Base-by-base conservation (phyloP, 257 asterid genomes). In the Agastache rugosa region DNA sequence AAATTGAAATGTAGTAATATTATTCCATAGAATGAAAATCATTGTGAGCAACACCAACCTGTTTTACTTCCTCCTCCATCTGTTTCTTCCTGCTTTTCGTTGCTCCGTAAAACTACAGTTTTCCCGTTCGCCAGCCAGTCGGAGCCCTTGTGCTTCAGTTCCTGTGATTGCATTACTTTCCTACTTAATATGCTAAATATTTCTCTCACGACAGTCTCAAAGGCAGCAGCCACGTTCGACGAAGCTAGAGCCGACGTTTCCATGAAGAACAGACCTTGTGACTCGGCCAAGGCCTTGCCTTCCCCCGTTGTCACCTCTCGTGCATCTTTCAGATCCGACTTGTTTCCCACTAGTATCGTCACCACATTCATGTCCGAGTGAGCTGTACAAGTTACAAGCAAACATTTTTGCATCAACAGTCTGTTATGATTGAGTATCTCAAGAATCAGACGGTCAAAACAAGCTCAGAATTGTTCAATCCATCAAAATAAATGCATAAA, bases 241-340 rank as follows among this genome's bases (percentile, higher is more conserved):
- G 96, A 92, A 75, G 90, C 96, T 20, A 92, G 85, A 45, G 97
- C 96, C 8, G 97, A 92, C 4, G 97, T 92, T 82, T 92, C 97
- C 0, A 88, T 90, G 70, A 92, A 92, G 80, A 90, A 92, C 58
- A 92, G 80, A 63, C 93, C 89, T 71, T 90, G 87, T 4, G 89
- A 77, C 81, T 90, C 97, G 0, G 97, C 97, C 79, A 92, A 81
- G 79, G 86, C 69, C 84, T 87, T 92, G 71, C 96, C 97, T 77
- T 90, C 96, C 0, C 85, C 95, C 1, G 90, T 92, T 27, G 85
- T 81, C 31, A 90, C 97, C 86, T 90, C 97, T 62, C 97, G 87
- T 1, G 93, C 90, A 70, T 87, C 97, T 79, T 87, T 90, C 20
- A 92, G 87, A 70, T 92, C 97, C 0, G 97, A 88, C 76, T 92